Conservation (phyloP, 1,139 yeast species). For the Geotrichum aggregatum region DNA sequence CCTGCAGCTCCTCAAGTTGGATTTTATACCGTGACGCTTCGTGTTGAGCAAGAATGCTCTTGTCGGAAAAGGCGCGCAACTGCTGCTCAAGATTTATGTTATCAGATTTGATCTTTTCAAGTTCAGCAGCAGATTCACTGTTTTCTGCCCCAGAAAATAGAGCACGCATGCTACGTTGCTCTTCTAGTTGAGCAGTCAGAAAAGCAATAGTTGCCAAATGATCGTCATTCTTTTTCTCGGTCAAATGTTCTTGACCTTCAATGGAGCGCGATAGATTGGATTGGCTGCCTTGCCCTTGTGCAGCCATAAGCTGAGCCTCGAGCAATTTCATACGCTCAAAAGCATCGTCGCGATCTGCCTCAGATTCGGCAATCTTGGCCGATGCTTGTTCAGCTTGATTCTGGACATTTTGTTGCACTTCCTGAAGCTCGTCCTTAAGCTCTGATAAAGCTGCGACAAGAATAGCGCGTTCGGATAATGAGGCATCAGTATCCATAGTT, state of each 20-base stretch:
- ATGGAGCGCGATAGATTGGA: background rate
- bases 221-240: background rate
- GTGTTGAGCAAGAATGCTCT: conserved; percentile 28
- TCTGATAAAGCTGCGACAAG: conserved; percentile 34
- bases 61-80: conserved; percentile 30
- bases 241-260: background rate
- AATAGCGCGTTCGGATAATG: conserved; percentile 33
- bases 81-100: conserved; percentile 28
- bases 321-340: conserved; percentile 13
- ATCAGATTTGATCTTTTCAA: conserved; percentile 17
- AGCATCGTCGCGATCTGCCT: conserved; percentile 30
- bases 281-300: conserved; percentile 1
- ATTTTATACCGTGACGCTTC: conserved; percentile 26
- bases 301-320: conserved; percentile 13
- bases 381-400: conserved; percentile 38
- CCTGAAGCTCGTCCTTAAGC: conserved; percentile 35
- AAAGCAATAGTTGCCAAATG: conserved; percentile 3
- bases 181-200: background rate
- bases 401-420: conserved; percentile 33
- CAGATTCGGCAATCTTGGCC: conserved; percentile 30
- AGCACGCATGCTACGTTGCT: background rate
- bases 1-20: conserved; percentile 25
- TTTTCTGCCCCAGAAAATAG: background rate
- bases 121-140: conserved; percentile 7
- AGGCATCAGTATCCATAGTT: conserved; percentile 30